These are phyloP conservation scores for Ceratobasidium sp. DNA, from an alignment of 1,284 basidiomycete species.

Conservation along the genomic window DNA sequence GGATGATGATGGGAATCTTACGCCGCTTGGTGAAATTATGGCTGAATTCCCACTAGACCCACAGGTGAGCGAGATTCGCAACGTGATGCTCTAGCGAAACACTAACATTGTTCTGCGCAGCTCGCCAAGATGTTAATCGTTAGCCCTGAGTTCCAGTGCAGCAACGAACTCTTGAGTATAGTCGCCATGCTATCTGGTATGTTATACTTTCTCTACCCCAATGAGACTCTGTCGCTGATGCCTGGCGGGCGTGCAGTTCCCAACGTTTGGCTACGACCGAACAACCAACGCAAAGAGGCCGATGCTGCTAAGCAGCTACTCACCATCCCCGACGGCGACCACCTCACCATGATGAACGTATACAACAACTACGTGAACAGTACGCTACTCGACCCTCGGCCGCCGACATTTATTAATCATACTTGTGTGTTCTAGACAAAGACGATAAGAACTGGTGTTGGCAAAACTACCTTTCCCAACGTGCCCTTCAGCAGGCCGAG, in stretches of 20 bases:
- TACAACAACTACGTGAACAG: conserved; percentile 93
- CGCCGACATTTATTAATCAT: no score
- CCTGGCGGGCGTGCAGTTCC: conserved; percentile 70
- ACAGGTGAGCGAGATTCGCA: conserved; percentile 67
- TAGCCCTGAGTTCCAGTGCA: conserved; percentile 95
- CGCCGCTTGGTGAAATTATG: conserved; percentile 90
- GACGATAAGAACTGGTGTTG: conserved; percentile 91
- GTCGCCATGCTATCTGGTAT: conserved; percentile 94
- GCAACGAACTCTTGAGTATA: conserved; percentile 95
- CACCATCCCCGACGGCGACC: conserved; percentile 94
- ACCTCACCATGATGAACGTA: conserved; percentile 94
- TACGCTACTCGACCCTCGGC: conserved; percentile 58
- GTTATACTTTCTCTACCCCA: conserved; percentile 50
- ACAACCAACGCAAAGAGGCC: conserved; percentile 88
- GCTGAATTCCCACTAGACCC: conserved; percentile 98
- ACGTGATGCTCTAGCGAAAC: neutral
- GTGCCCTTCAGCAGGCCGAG: conserved; percentile 91
- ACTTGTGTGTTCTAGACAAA: conserved; percentile 63
- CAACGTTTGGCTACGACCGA: conserved; percentile 93
- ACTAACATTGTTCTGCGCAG: conserved; percentile 56
- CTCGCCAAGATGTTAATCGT: conserved; percentile 95
- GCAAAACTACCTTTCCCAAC: conserved; percentile 89
- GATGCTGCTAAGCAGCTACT: conserved; percentile 92
- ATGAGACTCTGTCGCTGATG: neutral
- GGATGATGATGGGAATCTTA: conserved; percentile 95